Percentiles rank a stretch among this genome's conserved stretches.
Evolutionary conservation across 768 basidiomycete genomes (phyloP).

Genomic region (Lactifluus echinatus): DNA sequence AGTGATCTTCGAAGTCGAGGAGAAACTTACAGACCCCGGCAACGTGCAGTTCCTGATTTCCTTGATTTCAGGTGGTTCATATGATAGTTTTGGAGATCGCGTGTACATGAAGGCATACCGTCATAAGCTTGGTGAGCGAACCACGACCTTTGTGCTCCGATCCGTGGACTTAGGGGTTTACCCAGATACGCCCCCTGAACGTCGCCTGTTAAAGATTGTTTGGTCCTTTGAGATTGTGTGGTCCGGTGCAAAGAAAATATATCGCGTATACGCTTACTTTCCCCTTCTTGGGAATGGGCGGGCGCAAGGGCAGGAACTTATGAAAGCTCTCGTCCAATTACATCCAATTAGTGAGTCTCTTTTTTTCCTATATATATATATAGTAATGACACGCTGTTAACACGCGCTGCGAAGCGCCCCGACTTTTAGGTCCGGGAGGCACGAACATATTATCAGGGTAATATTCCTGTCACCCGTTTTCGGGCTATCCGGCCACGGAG

Average conservation of each 20-base stretch:
- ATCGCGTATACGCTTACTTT: slow-evolving; percentile 18
- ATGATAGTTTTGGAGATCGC: slow-evolving; percentile 19
- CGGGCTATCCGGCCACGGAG: slow-evolving; percentile 15
- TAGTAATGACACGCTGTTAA: slow-evolving; percentile 14
- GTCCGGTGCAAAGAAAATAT: slow-evolving; percentile 17
- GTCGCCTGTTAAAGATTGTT: slow-evolving; percentile 15
- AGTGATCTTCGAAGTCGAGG: slow-evolving; percentile 4
- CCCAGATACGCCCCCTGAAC: slow-evolving; percentile 15
- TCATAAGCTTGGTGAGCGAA: slow-evolving; percentile 13
- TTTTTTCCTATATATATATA: slow-evolving; percentile 1
- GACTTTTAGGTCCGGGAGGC: slow-evolving; percentile 17
- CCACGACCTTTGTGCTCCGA: background rate
- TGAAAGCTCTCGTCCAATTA: slow-evolving; percentile 18
- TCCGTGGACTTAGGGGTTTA: slow-evolving; percentile 12
- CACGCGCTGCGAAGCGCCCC: slow-evolving; percentile 15
- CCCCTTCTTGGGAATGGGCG: slow-evolving; percentile 18
- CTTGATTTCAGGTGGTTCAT: slow-evolving; percentile 12
- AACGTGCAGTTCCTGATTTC: slow-evolving; percentile 10
- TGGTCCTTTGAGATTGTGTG: slow-evolving; percentile 18
- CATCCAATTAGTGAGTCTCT: slow-evolving; percentile 17
- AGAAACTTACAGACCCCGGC: slow-evolving; percentile 3
- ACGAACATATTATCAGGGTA: slow-evolving; percentile 19
- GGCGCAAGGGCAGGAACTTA: slow-evolving; percentile 17
- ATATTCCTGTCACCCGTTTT: slow-evolving; percentile 10
- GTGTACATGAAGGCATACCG: slow-evolving; percentile 19